A percentile compares a stretch with the other conserved stretches of the same genome.
phyloP scores from a whole-genome alignment of 148 eudicot genomes.

The Chenopodium formosanum region DNA sequence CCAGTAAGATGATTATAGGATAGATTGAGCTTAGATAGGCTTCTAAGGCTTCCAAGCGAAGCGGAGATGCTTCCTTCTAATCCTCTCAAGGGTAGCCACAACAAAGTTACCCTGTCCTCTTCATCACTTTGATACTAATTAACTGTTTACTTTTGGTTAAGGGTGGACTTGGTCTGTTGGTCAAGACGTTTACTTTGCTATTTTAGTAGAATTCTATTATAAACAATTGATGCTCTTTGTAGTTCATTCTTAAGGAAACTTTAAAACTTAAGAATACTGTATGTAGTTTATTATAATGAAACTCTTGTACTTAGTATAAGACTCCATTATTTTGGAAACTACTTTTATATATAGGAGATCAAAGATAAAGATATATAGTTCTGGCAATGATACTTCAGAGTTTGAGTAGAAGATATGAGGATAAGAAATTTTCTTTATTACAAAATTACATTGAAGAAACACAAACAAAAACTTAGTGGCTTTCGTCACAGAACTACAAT shows the following conservation, averaged over 20 bases:
- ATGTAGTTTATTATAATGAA: neutral
- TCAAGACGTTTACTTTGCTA: neutral
- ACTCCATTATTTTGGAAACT: too few species aligned
- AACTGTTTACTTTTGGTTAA: neutral
- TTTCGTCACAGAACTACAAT: too few species aligned
- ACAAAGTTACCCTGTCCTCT: constrained; percentile 36
- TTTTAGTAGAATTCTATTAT: neutral
- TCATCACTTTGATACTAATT: constrained; percentile 29
- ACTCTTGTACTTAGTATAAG: too few species aligned
- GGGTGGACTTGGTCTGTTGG: constrained; percentile 8
- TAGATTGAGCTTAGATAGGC: constrained; percentile 58
- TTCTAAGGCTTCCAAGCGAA: constrained; percentile 43
- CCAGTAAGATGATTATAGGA: constrained; percentile 60
- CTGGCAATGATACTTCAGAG: too few species aligned
- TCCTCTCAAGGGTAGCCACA: constrained; percentile 51
- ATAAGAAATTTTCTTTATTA: too few species aligned
- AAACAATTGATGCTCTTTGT: neutral
- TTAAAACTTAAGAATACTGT: neutral
- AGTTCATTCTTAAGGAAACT: neutral
- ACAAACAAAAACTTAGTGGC: too few species aligned
- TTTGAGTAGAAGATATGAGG: too few species aligned
- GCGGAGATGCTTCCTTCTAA: constrained; percentile 45
- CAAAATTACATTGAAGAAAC: too few species aligned
- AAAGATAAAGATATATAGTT: too few species aligned
- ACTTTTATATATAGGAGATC: too few species aligned